A percentile compares a stretch with the other conserved stretches of the same genome.
phyloP scores from a whole-genome alignment of 2,329 filamentous ascomycete species.

The Paracamarosporium sp. region DNA sequence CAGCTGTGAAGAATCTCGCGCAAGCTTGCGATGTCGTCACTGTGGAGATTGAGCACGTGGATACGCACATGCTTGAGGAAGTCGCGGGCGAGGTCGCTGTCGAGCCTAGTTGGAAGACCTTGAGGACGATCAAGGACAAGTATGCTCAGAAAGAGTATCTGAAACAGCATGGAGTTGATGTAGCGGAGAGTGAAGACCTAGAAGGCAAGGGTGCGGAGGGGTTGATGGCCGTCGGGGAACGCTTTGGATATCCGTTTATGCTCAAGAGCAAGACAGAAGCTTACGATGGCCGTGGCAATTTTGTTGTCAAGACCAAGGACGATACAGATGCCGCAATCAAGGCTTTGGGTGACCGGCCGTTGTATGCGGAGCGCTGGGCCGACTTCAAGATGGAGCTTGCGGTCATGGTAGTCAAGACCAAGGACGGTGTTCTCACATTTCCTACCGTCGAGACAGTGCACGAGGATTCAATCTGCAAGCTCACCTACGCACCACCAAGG shows the following conservation, averaged over 20 bases:
- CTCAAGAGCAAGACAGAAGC: conserved; percentile 89
- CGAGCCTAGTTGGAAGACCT: conserved; percentile 83
- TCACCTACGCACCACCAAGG: conserved; percentile 85
- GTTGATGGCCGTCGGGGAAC: conserved; percentile 67
- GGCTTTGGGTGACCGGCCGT: conserved; percentile 68
- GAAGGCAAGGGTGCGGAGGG: conserved; percentile 65
- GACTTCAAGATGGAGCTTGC: conserved; percentile 86
- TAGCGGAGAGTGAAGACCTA: conserved; percentile 74
- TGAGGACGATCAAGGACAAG: conserved; percentile 93
- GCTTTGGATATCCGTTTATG: conserved; percentile 86
- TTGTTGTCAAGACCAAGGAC: conserved; percentile 63
- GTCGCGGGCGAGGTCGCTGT: conserved; percentile 71
- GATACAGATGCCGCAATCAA: conserved; percentile 72
- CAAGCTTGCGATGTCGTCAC: conserved; percentile 79
- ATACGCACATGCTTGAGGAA: conserved; percentile 88
- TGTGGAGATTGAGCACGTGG: conserved; percentile 94
- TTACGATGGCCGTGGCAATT: conserved; percentile 88
- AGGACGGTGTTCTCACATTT: conserved; percentile 76
- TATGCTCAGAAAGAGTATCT: conserved; percentile 87
- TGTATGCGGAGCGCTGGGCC: conserved; percentile 92
- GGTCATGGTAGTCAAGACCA: conserved; percentile 92
- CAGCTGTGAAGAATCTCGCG: conserved; percentile 81
- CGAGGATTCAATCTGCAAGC: conserved; percentile 93
- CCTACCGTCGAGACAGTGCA: conserved; percentile 94
- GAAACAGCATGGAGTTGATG: conserved; percentile 69